Evolutionary conservation across 306 rosid species (phyloP).

Genomic region (Castanospermum australe): DNA sequence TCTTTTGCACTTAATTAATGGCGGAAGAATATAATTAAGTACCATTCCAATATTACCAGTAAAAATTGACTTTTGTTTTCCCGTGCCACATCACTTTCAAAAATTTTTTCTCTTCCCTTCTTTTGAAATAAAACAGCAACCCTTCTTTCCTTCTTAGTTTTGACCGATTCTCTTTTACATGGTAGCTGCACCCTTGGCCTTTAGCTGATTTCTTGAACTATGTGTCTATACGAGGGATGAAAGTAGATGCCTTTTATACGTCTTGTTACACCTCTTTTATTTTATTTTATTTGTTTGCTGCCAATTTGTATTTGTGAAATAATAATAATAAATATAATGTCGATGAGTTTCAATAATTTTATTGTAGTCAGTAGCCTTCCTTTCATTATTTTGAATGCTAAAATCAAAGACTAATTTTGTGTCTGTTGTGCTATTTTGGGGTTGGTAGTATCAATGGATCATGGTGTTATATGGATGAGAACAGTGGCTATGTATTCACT

Average conservation of each 20-base stretch:
- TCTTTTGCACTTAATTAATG: neutral
- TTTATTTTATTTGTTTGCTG: neutral
- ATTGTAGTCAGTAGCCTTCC: neutral
- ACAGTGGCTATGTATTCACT: constrained; percentile 2
- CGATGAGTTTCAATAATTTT: neutral
- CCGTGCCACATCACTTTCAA: neutral
- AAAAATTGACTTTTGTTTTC: constrained; percentile 17
- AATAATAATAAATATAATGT: neutral
- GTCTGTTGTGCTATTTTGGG: neutral
- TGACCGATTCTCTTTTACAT: neutral
- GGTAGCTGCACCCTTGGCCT: constrained; percentile 15
- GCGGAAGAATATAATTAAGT: neutral
- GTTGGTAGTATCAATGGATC: neutral
- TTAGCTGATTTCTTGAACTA: neutral
- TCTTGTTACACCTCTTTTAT: neutral
- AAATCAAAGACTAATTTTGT: neutral
- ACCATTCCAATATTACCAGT: neutral
- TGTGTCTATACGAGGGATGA: neutral
- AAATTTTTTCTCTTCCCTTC: neutral
- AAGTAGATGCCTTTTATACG: neutral
- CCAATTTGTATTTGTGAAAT: neutral
- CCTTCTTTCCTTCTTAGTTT: neutral
- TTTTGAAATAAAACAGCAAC: neutral
- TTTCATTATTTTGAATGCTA: neutral
- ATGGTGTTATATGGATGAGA: neutral